phyloP scores from a whole-genome alignment of 179 eudicot genomes.

The Patellifolia procumbens region DNA sequence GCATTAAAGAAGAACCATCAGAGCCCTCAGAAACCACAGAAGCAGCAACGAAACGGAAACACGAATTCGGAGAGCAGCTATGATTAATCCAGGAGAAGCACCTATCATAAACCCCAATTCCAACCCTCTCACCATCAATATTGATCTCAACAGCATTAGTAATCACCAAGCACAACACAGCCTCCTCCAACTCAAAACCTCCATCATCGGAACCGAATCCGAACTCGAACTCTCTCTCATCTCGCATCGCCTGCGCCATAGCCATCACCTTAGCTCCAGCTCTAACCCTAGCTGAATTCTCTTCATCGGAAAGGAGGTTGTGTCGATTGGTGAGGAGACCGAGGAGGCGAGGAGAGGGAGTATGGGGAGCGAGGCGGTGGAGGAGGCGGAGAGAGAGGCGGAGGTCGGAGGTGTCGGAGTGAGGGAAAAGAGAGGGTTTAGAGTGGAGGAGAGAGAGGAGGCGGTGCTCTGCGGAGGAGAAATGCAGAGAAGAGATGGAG shows the following conservation, averaged over 20 bases:
- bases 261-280: constrained; percentile 52
- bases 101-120: constrained; percentile 56
- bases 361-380: constrained; percentile 33
- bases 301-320: constrained; percentile 10
- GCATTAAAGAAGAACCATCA: constrained; percentile 6
- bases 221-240: constrained; percentile 19
- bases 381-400: constrained; percentile 70
- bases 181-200: constrained; percentile 47
- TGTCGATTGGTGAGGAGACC: constrained; percentile 41
- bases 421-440: constrained; percentile 26
- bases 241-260: constrained; percentile 44
- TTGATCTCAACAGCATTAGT: constrained; percentile 76
- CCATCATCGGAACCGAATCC: neutral
- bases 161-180: constrained; percentile 47
- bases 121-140: constrained; percentile 36
- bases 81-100: constrained; percentile 78
- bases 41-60: constrained; percentile 42
- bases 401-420: constrained; percentile 53
- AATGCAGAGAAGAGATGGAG: constrained; percentile 39
- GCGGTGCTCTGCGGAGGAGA: constrained; percentile 47
- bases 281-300: constrained; percentile 28
- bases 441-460: constrained; percentile 36
- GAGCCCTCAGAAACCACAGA: neutral
- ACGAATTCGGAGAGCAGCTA: constrained; percentile 70
- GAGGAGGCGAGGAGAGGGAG: constrained; percentile 41